These are phyloP conservation scores for Lentinula detonsa DNA, from an alignment of 768 basidiomycete genomes.

Conservation along the genomic window DNA sequence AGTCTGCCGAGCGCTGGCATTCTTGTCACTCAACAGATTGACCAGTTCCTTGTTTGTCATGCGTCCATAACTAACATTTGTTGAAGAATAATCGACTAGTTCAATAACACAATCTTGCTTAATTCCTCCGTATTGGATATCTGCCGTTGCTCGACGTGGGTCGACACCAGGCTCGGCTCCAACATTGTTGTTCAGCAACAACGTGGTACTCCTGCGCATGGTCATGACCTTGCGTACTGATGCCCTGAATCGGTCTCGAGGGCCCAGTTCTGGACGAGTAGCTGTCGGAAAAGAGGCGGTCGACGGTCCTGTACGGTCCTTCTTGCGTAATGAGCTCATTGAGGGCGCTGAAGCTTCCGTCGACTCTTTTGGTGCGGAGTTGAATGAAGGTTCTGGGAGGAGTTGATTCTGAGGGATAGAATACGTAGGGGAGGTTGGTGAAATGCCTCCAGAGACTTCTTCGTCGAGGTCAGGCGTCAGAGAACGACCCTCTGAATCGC, in stretches of 20 bases:
- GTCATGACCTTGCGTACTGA: conserved; percentile 59
- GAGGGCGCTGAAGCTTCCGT: neutral
- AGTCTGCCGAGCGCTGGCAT: conserved; percentile 23
- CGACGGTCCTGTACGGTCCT: conserved; percentile 14
- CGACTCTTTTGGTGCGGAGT: neutral
- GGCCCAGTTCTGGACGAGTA: conserved; percentile 20
- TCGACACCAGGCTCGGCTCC: conserved; percentile 73
- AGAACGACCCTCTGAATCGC: conserved; percentile 60
- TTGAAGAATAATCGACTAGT: conserved; percentile 57
- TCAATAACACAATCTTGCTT: conserved; percentile 60
- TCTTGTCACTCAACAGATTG: conserved; percentile 29
- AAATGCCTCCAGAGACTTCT: conserved; percentile 15
- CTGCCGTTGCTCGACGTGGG: conserved; percentile 54
- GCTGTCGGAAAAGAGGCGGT: conserved; percentile 8
- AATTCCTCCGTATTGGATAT: conserved; percentile 50
- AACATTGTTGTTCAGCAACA: conserved; percentile 28
- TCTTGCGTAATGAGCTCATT: conserved; percentile 9
- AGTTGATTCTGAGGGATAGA: neutral
- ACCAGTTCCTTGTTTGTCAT: conserved; percentile 57
- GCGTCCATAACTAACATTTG: conserved; percentile 44
- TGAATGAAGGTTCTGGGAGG: neutral
- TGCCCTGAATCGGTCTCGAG: conserved; percentile 47
- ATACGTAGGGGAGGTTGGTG: conserved; percentile 17
- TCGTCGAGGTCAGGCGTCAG: conserved; percentile 61
- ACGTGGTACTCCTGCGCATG: conserved; percentile 46